Conservation (phyloP, 2,329 filamentous ascomycete species). For the Nakataea oryzae region DNA sequence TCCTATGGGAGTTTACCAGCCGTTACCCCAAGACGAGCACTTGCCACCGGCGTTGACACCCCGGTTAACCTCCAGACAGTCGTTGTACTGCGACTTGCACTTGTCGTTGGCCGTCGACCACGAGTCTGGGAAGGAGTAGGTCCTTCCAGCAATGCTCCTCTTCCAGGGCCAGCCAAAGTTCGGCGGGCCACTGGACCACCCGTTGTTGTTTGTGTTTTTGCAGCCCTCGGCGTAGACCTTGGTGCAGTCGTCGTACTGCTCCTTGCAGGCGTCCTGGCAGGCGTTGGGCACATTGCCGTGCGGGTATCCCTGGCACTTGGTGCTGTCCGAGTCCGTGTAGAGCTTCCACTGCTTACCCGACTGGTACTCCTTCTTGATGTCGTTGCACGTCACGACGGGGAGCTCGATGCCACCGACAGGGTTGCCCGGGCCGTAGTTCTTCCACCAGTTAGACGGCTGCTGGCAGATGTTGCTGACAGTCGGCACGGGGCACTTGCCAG, state of each 20-base stretch:
- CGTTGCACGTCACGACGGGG: slow-evolving; percentile 45
- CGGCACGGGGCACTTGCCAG: slow-evolving; percentile 28
- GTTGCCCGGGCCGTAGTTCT: slow-evolving; percentile 57
- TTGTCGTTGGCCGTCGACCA: slow-evolving; percentile 23
- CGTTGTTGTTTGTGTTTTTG: slow-evolving; percentile 14
- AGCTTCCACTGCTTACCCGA: slow-evolving; percentile 37
- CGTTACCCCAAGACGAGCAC: slow-evolving; percentile 25
- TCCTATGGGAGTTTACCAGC: slow-evolving; percentile 9
- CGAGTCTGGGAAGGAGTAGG: slow-evolving; percentile 13
- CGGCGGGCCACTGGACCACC: background rate
- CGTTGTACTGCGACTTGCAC: slow-evolving; percentile 37
- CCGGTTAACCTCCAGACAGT: slow-evolving; percentile 34
- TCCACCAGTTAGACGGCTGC: slow-evolving; percentile 43
- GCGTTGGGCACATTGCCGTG: slow-evolving; percentile 24
- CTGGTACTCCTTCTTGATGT: slow-evolving; percentile 29
- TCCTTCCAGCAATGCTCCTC: slow-evolving; percentile 7
- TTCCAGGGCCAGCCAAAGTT: background rate
- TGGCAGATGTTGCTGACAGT: slow-evolving; percentile 40
- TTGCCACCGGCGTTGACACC: slow-evolving; percentile 23
- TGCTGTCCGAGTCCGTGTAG: slow-evolving; percentile 32
- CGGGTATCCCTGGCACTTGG: slow-evolving; percentile 32
- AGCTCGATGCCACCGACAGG: slow-evolving; percentile 40
- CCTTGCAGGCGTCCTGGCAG: slow-evolving; percentile 41
- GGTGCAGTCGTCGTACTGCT: slow-evolving; percentile 38
- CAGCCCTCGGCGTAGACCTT: slow-evolving; percentile 39